Conservation (phyloP, 148 eudicot species). For the Arctostaphylos glauca region DNA sequence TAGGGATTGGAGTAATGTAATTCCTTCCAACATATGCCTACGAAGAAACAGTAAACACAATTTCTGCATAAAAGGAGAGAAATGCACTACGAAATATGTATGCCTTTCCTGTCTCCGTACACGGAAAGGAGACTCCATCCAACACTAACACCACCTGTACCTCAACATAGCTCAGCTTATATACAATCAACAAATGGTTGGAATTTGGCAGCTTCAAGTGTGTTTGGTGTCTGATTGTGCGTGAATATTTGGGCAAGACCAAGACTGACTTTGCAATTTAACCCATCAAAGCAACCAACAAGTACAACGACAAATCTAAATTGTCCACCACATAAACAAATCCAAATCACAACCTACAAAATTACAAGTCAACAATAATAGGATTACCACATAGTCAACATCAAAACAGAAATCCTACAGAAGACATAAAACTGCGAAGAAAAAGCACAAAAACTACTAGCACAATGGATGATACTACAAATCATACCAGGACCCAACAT, state of each 20-base stretch:
- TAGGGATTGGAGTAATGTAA: too few species aligned
- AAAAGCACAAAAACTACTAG: background rate
- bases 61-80: too few species aligned
- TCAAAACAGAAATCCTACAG: background rate
- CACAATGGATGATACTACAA: background rate
- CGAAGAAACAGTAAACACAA: too few species aligned
- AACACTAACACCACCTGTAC: too few species aligned
- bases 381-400: background rate
- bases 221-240: background rate
- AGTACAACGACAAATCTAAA: background rate
- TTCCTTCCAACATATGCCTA: too few species aligned
- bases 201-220: slow-evolving; percentile 1
- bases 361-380: slow-evolving; percentile 5
- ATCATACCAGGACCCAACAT: slow-evolving; percentile 6
- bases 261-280: background rate
- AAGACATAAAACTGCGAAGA: too few species aligned
- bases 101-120: too few species aligned
- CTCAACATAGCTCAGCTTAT: too few species aligned
- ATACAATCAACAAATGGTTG: background rate
- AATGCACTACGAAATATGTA: too few species aligned
- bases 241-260: background rate
- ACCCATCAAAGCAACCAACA: slow-evolving; percentile 1
- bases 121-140: too few species aligned
- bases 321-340: background rate
- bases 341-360: slow-evolving; percentile 11